Evolutionary conservation across 2,329 filamentous ascomycete species (phyloP), one percentile per base, ranked within the genome.

Genomic region (Colletotrichum tropicale): DNA sequence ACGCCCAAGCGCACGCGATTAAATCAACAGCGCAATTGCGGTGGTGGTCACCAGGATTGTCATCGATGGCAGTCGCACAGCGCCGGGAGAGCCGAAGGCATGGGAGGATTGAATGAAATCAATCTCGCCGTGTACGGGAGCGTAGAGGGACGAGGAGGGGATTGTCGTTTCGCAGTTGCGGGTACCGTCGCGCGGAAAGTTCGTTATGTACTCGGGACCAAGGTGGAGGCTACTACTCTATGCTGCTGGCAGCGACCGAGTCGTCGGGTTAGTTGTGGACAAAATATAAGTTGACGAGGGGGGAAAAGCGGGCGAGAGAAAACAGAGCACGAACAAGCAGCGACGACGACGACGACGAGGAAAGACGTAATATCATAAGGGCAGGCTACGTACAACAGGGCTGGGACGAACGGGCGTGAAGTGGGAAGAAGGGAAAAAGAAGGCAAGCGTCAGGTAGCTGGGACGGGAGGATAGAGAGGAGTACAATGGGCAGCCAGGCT

Each of bases 111-210:
- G 60, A 38, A 30, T 12, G 26, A 26, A 66, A 66, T 67, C 72
- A 66, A 71, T 34, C 60, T 32, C 18, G 26, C 34, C 52, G n/a
- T 60, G 67, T 15, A 61, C 21, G 66, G 26, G 24, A 60, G 36
- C 9, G 58, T 34, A 75, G 64, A 75, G 56, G 48, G 32, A 52
- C 16, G 38, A n/a, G 38, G 69, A 60, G 56, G 73, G 58, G n/a
- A 58, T 68, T 64, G 73, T 73, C 70, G 73, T 75, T 75, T 75
- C 73, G 73, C 62, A 75, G 73, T 75, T 75, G 73, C 73, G 73
- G 73, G 70, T 75, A 68, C 70, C 56, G 73, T 75, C 64, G 70
- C 70, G 68, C 68, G 68, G 73, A 73, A 69, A 68, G 73, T 73
- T 75, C 70, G 73, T 74, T 64, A 16, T 60, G 70, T 75, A 75